Evolutionary conservation across 1,139 yeast species (phyloP).

Genomic region (Pichia sp.): DNA sequence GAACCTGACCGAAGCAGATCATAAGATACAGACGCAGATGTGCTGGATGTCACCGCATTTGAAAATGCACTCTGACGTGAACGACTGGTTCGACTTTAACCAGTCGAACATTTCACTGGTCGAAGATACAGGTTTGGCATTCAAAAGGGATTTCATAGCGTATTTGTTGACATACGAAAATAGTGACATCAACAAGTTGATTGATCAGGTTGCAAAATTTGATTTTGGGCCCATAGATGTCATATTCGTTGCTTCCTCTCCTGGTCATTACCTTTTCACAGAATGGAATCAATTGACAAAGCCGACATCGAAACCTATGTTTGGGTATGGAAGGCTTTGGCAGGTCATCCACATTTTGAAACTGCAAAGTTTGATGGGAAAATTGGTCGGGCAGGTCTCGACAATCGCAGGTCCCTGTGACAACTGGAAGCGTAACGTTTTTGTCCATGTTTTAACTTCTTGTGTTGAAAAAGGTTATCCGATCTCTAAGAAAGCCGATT

Average conservation of each 20-base stretch:
- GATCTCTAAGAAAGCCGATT: conserved; percentile 23
- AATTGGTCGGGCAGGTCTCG: conserved; percentile 50
- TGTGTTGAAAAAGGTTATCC: conserved; percentile 27
- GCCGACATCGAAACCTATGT: conserved; percentile 24
- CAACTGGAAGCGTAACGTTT: conserved; percentile 40
- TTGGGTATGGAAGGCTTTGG: conserved; percentile 52
- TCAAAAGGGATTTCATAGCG: conserved; percentile 40
- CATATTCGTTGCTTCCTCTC: conserved; percentile 56
- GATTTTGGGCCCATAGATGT: conserved; percentile 48
- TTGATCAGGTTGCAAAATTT: conserved; percentile 32
- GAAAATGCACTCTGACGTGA: conserved; percentile 1
- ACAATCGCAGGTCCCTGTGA: conserved; percentile 56
- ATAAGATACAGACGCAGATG: conserved; percentile 58
- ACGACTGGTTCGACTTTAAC: conserved; percentile 13
- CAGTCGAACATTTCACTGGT: conserved; percentile 9
- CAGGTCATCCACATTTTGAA: conserved; percentile 38
- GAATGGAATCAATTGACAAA: conserved; percentile 10
- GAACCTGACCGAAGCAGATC: conserved; percentile 53
- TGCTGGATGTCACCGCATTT: conserved; percentile 58
- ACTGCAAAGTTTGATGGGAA: conserved; percentile 35
- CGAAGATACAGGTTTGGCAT: conserved; percentile 27
- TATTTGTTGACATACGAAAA: conserved; percentile 45
- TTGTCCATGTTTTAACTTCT: conserved; percentile 53
- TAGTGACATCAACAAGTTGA: conserved; percentile 32
- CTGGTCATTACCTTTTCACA: conserved; percentile 35